phyloP scores from a whole-genome alignment of 176 grass and related monocot species.

The Oryza brachyantha region DNA sequence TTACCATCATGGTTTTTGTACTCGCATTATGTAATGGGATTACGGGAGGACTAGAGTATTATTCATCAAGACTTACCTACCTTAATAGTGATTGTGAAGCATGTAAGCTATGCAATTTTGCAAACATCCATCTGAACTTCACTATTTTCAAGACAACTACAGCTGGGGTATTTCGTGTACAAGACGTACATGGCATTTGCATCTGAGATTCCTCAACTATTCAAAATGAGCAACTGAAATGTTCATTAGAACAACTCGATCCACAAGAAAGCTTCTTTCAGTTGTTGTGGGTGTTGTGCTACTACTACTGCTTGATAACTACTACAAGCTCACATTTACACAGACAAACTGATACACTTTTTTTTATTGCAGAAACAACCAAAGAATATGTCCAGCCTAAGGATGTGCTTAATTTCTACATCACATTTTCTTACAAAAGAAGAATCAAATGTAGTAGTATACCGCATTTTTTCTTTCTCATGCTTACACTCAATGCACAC shows the following conservation, averaged over 20 bases:
- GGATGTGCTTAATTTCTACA: conserved; percentile 20
- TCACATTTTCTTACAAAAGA: conserved; percentile 35
- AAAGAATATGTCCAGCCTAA: conserved; percentile 59
- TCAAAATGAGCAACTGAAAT: background rate
- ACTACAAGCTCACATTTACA: conserved; percentile 24
- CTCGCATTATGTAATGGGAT: background rate
- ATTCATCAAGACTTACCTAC: background rate
- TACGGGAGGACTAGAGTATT: background rate
- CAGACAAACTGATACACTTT: conserved; percentile 19
- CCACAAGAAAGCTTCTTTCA: background rate
- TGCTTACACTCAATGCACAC: conserved; percentile 35
- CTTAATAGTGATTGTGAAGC: background rate
- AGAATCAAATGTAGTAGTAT: conserved; percentile 36
- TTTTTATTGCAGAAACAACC: conserved; percentile 35
- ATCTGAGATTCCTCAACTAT: background rate
- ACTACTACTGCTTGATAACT: background rate
- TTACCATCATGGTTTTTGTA: background rate
- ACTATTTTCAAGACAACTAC: background rate
- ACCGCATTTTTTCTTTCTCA: background rate
- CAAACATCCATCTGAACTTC: conserved; percentile 17
- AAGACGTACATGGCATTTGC: background rate
- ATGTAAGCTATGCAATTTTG: conserved; percentile 18
- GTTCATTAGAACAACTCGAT: background rate
- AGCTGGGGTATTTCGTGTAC: background rate
- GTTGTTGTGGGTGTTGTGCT: background rate